Percentiles rank a stretch among this genome's conserved stretches.
These are phyloP conservation scores for Colletotrichum somersetense DNA, from an alignment of 2,329 filamentous ascomycete species.

Conservation along the genomic window DNA sequence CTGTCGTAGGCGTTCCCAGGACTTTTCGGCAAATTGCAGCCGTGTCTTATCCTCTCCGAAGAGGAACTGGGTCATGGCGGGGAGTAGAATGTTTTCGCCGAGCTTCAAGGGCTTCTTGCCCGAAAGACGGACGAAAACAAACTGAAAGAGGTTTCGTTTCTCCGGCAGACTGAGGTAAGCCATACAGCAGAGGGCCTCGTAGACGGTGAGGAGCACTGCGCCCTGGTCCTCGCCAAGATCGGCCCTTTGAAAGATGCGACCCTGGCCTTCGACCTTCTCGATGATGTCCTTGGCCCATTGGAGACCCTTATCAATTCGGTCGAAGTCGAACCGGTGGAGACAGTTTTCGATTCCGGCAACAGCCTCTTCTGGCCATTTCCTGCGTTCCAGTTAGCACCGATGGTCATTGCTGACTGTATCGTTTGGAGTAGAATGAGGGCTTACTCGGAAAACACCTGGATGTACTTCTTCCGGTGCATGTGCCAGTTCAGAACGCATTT, in stretches of 20 bases:
- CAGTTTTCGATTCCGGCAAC: constrained; percentile 66
- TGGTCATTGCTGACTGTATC: background rate
- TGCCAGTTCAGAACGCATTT: constrained; percentile 82
- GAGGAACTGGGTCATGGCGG: constrained; percentile 86
- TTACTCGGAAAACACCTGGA: constrained; percentile 73
- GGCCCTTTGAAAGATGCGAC: constrained; percentile 60
- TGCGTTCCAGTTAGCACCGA: constrained; percentile 47
- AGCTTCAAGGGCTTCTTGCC: constrained; percentile 83
- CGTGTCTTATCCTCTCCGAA: constrained; percentile 78
- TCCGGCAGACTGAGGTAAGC: constrained; percentile 74
- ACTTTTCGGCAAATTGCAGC: constrained; percentile 74
- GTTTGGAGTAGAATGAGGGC: constrained; percentile 42
- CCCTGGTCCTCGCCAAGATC: constrained; percentile 62
- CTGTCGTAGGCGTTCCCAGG: constrained; percentile 75
- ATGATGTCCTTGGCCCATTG: constrained; percentile 67
- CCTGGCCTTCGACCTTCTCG: constrained; percentile 62
- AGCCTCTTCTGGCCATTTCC: constrained; percentile 63
- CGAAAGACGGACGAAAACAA: constrained; percentile 85
- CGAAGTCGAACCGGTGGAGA: constrained; percentile 71
- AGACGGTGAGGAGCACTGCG: constrained; percentile 81
- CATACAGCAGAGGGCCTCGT: constrained; percentile 89
- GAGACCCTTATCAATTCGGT: constrained; percentile 71
- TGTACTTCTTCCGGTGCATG: constrained; percentile 72
- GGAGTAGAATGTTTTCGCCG: constrained; percentile 77
- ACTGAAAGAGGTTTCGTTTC: constrained; percentile 75